Evolutionary conservation across 2,329 filamentous ascomycete genomes (phyloP).

Genomic region (Coleophoma eucalyptorum): DNA sequence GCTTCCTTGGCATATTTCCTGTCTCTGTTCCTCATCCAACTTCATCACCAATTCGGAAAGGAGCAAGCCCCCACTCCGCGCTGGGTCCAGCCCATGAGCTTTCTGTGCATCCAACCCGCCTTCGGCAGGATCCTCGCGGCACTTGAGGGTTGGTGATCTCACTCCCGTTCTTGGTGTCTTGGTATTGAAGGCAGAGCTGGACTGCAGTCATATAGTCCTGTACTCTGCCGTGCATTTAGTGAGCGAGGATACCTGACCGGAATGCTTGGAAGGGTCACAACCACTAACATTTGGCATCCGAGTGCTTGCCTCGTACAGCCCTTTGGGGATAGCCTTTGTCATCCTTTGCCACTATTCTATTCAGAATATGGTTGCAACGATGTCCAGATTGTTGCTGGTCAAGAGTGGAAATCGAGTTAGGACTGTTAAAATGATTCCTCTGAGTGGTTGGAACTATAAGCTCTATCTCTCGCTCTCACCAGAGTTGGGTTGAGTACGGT

Average conservation of each 20-base stretch:
- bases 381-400: no score
- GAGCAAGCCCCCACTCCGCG: background rate
- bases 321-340: background rate
- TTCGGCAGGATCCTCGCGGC: slow-evolving; percentile 9
- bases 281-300: background rate
- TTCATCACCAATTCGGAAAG: background rate
- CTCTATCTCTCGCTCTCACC: no score
- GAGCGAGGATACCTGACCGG: background rate
- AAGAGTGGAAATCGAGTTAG: background rate
- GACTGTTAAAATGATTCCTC: background rate
- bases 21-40: background rate
- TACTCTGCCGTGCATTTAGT: background rate
- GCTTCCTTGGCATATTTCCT: background rate
- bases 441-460: background rate
- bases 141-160: slow-evolving; percentile 2
- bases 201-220: background rate
- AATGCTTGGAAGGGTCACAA: background rate
- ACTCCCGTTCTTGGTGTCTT: slow-evolving; percentile 4
- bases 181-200: slow-evolving; percentile 3
- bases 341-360: no score
- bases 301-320: background rate
- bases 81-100: background rate
- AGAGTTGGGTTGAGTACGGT: no score
- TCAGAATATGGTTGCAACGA: no score
- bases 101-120: slow-evolving; percentile 10